phyloP scores from a whole-genome alignment of 2,329 filamentous ascomycete species.

The Xylaria sp. region DNA sequence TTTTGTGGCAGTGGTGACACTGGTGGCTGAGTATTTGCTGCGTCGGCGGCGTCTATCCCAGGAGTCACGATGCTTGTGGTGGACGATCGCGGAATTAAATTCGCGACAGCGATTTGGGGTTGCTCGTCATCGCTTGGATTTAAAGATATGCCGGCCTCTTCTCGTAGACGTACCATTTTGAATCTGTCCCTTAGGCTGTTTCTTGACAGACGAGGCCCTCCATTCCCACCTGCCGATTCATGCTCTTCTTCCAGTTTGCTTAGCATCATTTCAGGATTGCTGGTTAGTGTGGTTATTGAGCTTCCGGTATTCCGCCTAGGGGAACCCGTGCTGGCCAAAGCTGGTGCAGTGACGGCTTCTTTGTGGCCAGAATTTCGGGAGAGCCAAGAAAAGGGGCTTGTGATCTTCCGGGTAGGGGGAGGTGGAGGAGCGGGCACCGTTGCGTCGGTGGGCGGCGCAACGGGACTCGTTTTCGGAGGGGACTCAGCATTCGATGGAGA shows the following conservation, averaged over 20 bases:
- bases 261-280: slow-evolving; percentile 83
- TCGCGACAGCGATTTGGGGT: slow-evolving; percentile 52
- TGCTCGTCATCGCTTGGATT: slow-evolving; percentile 66
- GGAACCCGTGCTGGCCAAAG: slow-evolving; percentile 56
- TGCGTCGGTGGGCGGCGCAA: slow-evolving; percentile 50
- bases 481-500: slow-evolving; percentile 66
- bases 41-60: slow-evolving; percentile 44
- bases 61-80: slow-evolving; percentile 44
- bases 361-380: slow-evolving; percentile 73
- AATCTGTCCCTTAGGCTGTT: slow-evolving; percentile 82
- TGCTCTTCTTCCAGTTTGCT: slow-evolving; percentile 79
- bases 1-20: slow-evolving; percentile 68
- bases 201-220: slow-evolving; percentile 60
- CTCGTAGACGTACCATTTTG: slow-evolving; percentile 78
- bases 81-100: slow-evolving; percentile 30
- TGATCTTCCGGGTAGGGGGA: slow-evolving; percentile 74
- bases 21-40: slow-evolving; percentile 48
- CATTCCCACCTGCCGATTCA: slow-evolving; percentile 59
- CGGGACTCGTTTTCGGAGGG: slow-evolving; percentile 59
- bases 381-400: slow-evolving; percentile 88
- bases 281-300: slow-evolving; percentile 80
- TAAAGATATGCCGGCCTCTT: slow-evolving; percentile 71
- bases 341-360: slow-evolving; percentile 65
- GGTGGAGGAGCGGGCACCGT: slow-evolving; percentile 52
- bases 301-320: slow-evolving; percentile 79